Conservation (phyloP, 257 asterid genomes). For the Lycium ferocissimum region DNA sequence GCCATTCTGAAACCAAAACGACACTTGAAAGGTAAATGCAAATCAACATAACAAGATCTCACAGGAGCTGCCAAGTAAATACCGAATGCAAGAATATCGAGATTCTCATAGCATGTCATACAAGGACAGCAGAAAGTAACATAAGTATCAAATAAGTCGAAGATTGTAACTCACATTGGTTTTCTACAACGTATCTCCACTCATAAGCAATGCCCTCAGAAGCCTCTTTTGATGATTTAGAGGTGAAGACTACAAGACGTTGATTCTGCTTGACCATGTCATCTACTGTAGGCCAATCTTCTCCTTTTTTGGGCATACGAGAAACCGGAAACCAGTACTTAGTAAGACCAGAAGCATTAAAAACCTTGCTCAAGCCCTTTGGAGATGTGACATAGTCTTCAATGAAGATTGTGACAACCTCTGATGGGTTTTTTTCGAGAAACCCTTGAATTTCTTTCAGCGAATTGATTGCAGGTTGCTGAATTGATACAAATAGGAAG, state of each 20-base stretch:
- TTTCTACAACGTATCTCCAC: constrained; percentile 91
- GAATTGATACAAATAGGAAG: constrained; percentile 13
- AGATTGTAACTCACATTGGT: constrained; percentile 64
- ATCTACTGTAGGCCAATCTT: constrained; percentile 90
- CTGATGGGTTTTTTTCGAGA: constrained; percentile 60
- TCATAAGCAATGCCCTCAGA: constrained; percentile 78
- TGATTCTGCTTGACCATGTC: constrained; percentile 76
- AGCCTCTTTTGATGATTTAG: constrained; percentile 66
- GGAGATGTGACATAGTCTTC: constrained; percentile 86
- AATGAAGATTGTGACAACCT: constrained; percentile 75
- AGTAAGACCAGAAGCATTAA: constrained; percentile 75
- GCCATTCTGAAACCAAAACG: background rate
- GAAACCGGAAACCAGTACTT: constrained; percentile 72
- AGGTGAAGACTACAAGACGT: constrained; percentile 79
- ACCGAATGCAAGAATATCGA: background rate
- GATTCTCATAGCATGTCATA: background rate
- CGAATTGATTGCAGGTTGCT: constrained; percentile 88
- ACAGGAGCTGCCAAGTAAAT: background rate
- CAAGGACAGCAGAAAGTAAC: background rate
- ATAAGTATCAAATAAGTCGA: background rate
- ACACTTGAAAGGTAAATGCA: constrained; percentile 14
- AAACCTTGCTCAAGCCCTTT: constrained; percentile 67
- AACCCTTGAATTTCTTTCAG: constrained; percentile 72
- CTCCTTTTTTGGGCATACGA: constrained; percentile 74
- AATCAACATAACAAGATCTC: background rate